Base-by-base conservation (phyloP, 495 filamentous ascomycete species). In the Penicillium canescens region DNA sequence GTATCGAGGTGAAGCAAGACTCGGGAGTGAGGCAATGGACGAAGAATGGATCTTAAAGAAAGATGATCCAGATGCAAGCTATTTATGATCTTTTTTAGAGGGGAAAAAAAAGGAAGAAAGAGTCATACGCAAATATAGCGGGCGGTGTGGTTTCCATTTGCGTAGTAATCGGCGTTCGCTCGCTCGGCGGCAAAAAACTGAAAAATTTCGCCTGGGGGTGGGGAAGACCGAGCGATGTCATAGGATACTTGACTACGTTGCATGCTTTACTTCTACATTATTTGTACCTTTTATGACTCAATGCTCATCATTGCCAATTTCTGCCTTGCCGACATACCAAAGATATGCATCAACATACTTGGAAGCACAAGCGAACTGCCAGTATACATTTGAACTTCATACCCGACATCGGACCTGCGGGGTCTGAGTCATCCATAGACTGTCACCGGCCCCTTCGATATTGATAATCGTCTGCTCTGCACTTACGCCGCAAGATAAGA, bases 201-300 rank as follows among this genome's bases (percentile, higher is more conserved):
- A 56, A 60, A 66, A 66, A 56, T 55, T 63, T 66, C 54, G 40
- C 43, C 38, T 45, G 59, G 58, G 46, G 59, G 55, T 54, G 61
- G 55, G 46, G 55, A 35, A 37, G 37, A 16, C 6, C 28, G 28
- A 31, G 8, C 26, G 26, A 34, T 52, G 33, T 52, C 31, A 43
- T 50, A 50, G 48, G 49, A 26, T 51, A 9, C 20, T 20, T 8
- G 0, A 46, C 12, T 24, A 11, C 41, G 21, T 14, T 2, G 21
- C 24, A 43, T 31, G 14, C 28, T 43, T 4, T 9, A 24, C 24
- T 16, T 4, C 2, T 11, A 46, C 4, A 21, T n/a, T 8, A 48
- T 38, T 28, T 28, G 13, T 20, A 10, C n/a, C 9, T 45, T 34
- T 11, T 18, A 51, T 42, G 48, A 34, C 26, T 42, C 48, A 42